A percentile compares a stretch with the other conserved stretches of the same genome.
These are phyloP conservation scores for Lichtheimia ramosa DNA, from an alignment of 371 early-diverging fungal species.

Conservation along the genomic window DNA sequence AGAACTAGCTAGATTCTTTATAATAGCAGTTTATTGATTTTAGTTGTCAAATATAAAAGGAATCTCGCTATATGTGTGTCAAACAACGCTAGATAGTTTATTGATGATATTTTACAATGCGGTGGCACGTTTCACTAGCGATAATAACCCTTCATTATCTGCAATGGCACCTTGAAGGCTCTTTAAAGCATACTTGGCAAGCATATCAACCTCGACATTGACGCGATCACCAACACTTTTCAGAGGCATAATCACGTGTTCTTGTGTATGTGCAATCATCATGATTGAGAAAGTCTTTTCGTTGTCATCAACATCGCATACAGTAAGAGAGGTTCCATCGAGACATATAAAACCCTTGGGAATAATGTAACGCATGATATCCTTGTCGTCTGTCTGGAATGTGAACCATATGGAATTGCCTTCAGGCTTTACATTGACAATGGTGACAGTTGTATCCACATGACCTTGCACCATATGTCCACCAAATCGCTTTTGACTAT, in stretches of 20 bases:
- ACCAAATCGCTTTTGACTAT: conserved; percentile 84
- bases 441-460: conserved; percentile 84
- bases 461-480: conserved; percentile 98
- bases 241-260: conserved; percentile 78
- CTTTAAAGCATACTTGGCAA: conserved; percentile 93
- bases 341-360: conserved; percentile 94
- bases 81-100: background rate
- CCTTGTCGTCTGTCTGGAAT: conserved; percentile 64
- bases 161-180: conserved; percentile 62
- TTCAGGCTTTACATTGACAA: conserved; percentile 78
- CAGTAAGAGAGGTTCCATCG: conserved; percentile 94
- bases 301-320: conserved; percentile 82
- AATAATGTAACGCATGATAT: conserved; percentile 81
- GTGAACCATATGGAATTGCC: conserved; percentile 85
- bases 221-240: conserved; percentile 77
- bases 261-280: conserved; percentile 94
- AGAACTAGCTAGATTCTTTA: no score
- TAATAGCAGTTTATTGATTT: no score
- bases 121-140: conserved; percentile 31
- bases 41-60: no score
- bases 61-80: no score
- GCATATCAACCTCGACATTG: conserved; percentile 96
- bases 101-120: conserved; percentile 3
- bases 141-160: conserved; percentile 37
- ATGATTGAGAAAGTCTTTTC: conserved; percentile 84